Evolutionary conservation across 2,329 filamentous ascomycete species (phyloP).

Genomic region (Penicillium sp.): DNA sequence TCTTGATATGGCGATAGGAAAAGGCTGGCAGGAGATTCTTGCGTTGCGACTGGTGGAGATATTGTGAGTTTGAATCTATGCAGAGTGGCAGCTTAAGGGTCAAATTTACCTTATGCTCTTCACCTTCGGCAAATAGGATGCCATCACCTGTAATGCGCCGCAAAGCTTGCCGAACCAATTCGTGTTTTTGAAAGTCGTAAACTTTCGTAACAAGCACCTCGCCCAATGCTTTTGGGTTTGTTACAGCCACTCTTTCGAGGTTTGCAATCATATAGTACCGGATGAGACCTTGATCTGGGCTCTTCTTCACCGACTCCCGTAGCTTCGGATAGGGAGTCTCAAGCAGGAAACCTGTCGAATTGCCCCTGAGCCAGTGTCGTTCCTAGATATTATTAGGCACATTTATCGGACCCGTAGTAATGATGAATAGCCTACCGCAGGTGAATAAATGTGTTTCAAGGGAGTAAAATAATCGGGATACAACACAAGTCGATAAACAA

Average conservation of each 20-base stretch:
- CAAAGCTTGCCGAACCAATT: conserved; percentile 44
- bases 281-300: conserved; percentile 69
- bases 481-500: conserved; percentile 47
- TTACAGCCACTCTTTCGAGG: conserved; percentile 61
- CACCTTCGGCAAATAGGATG: conserved; percentile 76
- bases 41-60: conserved; percentile 54
- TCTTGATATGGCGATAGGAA: conserved; percentile 79
- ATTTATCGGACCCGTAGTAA: not conserved
- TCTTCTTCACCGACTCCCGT: conserved; percentile 54
- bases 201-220: conserved; percentile 68
- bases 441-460: conserved; percentile 57
- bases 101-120: conserved; percentile 69
- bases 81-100: not conserved
- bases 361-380: conserved; percentile 49
- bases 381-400: conserved; percentile 26
- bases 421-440: conserved; percentile 42
- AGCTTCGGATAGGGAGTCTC: conserved; percentile 43
- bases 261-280: conserved; percentile 65
- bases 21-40: conserved; percentile 81
- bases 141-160: conserved; percentile 44
- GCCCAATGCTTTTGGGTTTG: conserved; percentile 63
- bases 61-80: conserved; percentile 1
- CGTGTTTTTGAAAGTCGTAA: conserved; percentile 69
- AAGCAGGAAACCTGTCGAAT: conserved; percentile 39
- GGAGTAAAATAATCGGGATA: conserved; percentile 61